Evolutionary conservation across 2,329 filamentous ascomycete species (phyloP).

Genomic region (Alternaria viburni): DNA sequence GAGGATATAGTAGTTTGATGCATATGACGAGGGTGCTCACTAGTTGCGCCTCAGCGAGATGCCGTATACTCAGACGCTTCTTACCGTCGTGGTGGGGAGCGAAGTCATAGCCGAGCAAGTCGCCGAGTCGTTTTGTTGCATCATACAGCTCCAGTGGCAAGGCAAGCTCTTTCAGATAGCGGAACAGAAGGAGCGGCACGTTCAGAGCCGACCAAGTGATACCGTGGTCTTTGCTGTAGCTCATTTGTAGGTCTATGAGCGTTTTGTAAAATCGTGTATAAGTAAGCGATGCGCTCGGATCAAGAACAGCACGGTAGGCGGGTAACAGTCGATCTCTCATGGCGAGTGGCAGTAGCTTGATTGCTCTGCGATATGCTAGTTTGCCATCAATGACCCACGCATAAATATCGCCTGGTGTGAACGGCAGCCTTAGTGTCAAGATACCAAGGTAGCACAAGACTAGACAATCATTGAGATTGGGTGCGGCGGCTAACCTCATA

Average conservation of each 20-base stretch:
- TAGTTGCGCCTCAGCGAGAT: constrained; percentile 73
- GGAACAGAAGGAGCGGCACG: constrained; percentile 68
- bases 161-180: constrained; percentile 73
- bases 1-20: constrained; percentile 79
- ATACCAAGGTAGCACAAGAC: constrained; percentile 81
- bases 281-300: constrained; percentile 56
- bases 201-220: constrained; percentile 78
- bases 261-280: constrained; percentile 68
- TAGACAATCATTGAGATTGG: constrained; percentile 76
- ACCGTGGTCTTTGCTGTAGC: constrained; percentile 71
- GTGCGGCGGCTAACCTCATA: constrained; percentile 59
- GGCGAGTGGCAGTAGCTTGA: constrained; percentile 63
- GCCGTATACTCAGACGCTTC: constrained; percentile 35
- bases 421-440: constrained; percentile 75
- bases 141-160: constrained; percentile 75
- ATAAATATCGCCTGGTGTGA: constrained; percentile 75
- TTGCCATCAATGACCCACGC: constrained; percentile 70
- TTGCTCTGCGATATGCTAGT: constrained; percentile 73
- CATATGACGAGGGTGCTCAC: constrained; percentile 74
- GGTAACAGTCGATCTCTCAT: constrained; percentile 71
- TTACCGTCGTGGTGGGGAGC: constrained; percentile 57
- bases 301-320: constrained; percentile 65
- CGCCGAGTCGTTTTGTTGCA: constrained; percentile 63
- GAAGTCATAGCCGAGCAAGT: constrained; percentile 61
- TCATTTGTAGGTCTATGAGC: constrained; percentile 66